A percentile compares a stretch with the other conserved stretches of the same genome.
Evolutionary conservation across 2,329 filamentous ascomycete genomes (phyloP).

Genomic region (Bipolaris oryzae): DNA sequence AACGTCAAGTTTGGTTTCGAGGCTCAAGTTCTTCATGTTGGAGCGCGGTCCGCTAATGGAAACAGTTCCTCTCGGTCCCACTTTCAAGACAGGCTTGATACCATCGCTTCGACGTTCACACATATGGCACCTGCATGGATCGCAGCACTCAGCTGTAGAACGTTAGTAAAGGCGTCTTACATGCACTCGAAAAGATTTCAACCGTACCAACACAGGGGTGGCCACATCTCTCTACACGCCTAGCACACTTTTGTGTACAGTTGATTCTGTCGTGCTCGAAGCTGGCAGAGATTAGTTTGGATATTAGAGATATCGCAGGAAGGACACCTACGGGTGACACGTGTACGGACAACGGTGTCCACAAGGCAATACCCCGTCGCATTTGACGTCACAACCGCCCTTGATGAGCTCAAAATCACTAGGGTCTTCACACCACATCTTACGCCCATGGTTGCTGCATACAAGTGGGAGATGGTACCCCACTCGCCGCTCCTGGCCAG

Average conservation of each 20-base stretch:
- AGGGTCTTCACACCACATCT: conserved; percentile 55
- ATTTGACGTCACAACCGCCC: conserved; percentile 39
- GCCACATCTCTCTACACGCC: conserved; percentile 30
- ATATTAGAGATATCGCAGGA: background rate
- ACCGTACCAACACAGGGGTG: conserved; percentile 36
- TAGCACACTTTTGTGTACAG: conserved; percentile 41
- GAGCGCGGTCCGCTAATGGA: conserved; percentile 3
- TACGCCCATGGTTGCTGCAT: conserved; percentile 65
- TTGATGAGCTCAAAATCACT: conserved; percentile 39
- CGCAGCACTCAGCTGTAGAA: conserved; percentile 30
- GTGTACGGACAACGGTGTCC: conserved; percentile 41
- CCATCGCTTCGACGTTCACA: conserved; percentile 36
- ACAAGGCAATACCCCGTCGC: conserved; percentile 39
- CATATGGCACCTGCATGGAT: conserved; percentile 36
- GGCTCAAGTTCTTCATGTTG: conserved; percentile 3
- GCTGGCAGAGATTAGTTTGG: conserved; percentile 4
- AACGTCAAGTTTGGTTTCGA: conserved; percentile 10
- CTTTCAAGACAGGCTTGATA: conserved; percentile 34
- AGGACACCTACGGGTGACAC: conserved; percentile 40
- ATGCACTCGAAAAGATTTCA: background rate
- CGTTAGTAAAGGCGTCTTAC: background rate
- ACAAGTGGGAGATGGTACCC: conserved; percentile 65
- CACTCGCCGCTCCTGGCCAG: conserved; percentile 45
- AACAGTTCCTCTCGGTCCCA: conserved; percentile 9
- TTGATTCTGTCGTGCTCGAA: conserved; percentile 40